Conservation (phyloP, 78 protist species). For the Cavenderia fasciculata region DNA sequence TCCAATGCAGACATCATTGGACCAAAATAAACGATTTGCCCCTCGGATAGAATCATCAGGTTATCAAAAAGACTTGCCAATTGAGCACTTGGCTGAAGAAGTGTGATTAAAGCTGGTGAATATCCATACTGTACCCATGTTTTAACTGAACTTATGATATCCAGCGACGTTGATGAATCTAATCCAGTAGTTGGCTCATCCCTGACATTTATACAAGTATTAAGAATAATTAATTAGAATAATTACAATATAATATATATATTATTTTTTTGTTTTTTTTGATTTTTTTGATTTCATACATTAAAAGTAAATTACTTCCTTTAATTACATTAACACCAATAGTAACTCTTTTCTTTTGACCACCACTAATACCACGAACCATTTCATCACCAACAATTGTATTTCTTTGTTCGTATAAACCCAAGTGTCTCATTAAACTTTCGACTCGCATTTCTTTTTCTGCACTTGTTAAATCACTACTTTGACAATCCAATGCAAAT, state of each 20-base stretch:
- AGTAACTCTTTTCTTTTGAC: slow-evolving; percentile 80
- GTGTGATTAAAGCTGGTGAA: slow-evolving; percentile 50
- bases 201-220: too few species aligned
- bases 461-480: background rate
- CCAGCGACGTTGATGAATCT: slow-evolving; percentile 49
- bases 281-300: too few species aligned
- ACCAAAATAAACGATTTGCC: slow-evolving; percentile 59
- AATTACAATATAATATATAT: too few species aligned
- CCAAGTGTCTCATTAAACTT: slow-evolving; percentile 3
- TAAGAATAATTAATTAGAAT: too few species aligned
- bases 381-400: slow-evolving; percentile 65
- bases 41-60: slow-evolving; percentile 57
- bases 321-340: slow-evolving; percentile 61
- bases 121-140: background rate
- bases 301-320: slow-evolving; percentile 35
- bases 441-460: slow-evolving; percentile 45
- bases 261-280: too few species aligned
- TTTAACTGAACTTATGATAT: slow-evolving; percentile 9
- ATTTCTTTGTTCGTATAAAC: slow-evolving; percentile 20
- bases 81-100: slow-evolving; percentile 74
- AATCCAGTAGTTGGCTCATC: slow-evolving; percentile 82
- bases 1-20: slow-evolving; percentile 20
- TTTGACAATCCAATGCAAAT: slow-evolving; percentile 71
- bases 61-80: slow-evolving; percentile 66
- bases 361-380: slow-evolving; percentile 79